These are phyloP conservation scores for Penicillium sp. DNA, from an alignment of 2,329 filamentous ascomycete genomes.

Conservation along the genomic window DNA sequence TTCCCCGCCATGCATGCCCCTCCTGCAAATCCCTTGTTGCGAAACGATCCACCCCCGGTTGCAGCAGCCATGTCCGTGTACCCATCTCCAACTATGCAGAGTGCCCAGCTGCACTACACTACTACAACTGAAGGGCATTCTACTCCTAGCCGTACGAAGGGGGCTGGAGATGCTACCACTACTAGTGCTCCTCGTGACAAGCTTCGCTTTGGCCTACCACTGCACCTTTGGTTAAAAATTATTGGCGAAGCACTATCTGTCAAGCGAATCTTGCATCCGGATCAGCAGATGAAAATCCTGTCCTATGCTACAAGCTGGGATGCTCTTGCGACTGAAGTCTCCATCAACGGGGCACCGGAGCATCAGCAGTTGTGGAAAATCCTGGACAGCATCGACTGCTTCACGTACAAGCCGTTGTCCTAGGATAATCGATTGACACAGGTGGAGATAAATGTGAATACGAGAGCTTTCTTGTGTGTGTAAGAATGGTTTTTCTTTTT, in stretches of 20 bases:
- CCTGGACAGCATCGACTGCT: slow-evolving; percentile 29
- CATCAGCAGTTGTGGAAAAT: slow-evolving; percentile 35
- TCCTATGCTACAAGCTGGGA: slow-evolving; percentile 31
- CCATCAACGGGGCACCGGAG: slow-evolving; percentile 24
- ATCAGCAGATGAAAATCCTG: slow-evolving; percentile 28
- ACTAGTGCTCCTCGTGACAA: slow-evolving; percentile 4
- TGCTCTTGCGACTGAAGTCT: slow-evolving; percentile 25
- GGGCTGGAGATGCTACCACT: neutral
- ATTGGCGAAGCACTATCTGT: slow-evolving; percentile 26
- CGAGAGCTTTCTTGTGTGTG: neutral
- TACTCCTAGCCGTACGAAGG: neutral
- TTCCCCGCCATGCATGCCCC: slow-evolving; percentile 6
- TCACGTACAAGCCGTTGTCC: slow-evolving; percentile 24
- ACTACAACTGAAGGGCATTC: neutral
- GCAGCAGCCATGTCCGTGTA: slow-evolving; percentile 1
- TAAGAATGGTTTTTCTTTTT: neutral
- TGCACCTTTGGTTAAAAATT: slow-evolving; percentile 28
- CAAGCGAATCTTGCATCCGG: slow-evolving; percentile 21
- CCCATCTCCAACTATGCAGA: neutral
- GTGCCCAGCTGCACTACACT: neutral
- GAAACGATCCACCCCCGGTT: neutral
- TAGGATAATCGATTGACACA: too few species aligned
- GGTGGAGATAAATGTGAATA: neutral
- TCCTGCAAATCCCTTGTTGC: neutral
- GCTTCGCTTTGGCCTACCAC: slow-evolving; percentile 25